Conservation (phyloP, 176 grass and related monocot genomes). For the Musa itinerans region DNA sequence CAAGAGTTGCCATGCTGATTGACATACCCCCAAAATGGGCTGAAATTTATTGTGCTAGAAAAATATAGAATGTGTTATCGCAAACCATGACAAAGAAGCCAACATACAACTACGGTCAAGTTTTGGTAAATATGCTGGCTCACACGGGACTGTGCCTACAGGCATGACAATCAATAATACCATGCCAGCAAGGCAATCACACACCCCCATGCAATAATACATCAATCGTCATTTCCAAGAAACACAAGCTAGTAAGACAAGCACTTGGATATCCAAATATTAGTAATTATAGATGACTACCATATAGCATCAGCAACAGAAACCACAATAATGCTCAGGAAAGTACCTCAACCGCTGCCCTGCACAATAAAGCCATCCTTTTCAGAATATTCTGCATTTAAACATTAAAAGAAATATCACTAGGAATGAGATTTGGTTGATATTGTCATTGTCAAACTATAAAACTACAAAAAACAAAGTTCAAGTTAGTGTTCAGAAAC, state of each 20-base stretch:
- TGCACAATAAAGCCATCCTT: slow-evolving; percentile 89
- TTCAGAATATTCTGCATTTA: slow-evolving; percentile 66
- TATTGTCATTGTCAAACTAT: no score
- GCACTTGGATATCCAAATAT: no score
- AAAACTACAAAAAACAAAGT: not conserved
- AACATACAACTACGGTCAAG: no score
- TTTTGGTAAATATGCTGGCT: no score
- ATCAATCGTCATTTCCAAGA: not conserved
- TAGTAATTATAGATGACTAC: not conserved
- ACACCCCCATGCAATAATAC: no score
- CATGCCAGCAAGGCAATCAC: no score
- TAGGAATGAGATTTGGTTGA: not conserved
- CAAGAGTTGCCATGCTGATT: not conserved
- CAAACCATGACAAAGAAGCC: no score
- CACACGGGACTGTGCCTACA: no score
- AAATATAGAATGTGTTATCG: no score
- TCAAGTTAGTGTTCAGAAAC: not conserved
- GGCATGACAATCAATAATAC: no score
- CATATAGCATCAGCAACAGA: not conserved
- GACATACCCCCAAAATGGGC: no score
- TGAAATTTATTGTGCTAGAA: no score
- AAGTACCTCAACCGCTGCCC: slow-evolving; percentile 84
- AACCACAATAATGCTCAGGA: slow-evolving; percentile 15
- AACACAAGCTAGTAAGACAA: not conserved
- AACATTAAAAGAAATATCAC: not conserved